Conservation (phyloP, 176 grass and related monocot species). For the Aegilops sharonensis region DNA sequence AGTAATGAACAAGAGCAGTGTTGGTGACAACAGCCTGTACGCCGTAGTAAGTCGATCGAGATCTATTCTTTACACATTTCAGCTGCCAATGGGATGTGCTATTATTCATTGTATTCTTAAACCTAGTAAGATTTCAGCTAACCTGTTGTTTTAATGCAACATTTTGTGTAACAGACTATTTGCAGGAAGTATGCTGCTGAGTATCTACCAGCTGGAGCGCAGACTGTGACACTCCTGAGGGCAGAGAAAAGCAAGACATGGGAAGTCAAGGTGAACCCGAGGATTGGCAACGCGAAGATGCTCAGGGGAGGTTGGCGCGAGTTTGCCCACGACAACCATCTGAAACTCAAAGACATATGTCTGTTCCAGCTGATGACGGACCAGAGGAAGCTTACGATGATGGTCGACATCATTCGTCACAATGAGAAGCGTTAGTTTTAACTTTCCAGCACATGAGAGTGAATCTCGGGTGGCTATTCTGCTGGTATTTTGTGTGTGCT, state of each 20-base stretch:
- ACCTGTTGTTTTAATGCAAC: not conserved
- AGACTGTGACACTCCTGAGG: constrained; percentile 6
- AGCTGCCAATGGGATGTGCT: not conserved
- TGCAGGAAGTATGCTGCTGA: not conserved
- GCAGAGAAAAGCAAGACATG: not conserved
- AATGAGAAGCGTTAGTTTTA: not conserved
- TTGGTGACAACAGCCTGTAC: not conserved
- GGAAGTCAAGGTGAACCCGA: not conserved
- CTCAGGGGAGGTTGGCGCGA: not conserved
- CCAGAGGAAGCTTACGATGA: constrained; percentile 19
- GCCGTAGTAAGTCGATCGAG: not conserved
- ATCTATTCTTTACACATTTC: not conserved
- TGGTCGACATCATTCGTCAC: constrained; percentile 30
- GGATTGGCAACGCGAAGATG: not conserved
- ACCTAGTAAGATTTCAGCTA: not conserved
- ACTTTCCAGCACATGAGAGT: not conserved
- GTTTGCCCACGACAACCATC: constrained; percentile 28
- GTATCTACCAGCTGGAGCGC: not conserved
- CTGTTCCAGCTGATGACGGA: constrained; percentile 38
- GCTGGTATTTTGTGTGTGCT: not conserved
- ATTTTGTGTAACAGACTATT: not conserved
- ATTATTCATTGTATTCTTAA: not conserved
- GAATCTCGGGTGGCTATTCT: not conserved
- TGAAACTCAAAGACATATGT: constrained; percentile 36
- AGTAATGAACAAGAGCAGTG: constrained; percentile 18